Percentiles rank a stretch among this genome's conserved stretches.
Evolutionary conservation across 192 early-diverging fungal species (phyloP).

Genomic region (Obelidium mucronatum): DNA sequence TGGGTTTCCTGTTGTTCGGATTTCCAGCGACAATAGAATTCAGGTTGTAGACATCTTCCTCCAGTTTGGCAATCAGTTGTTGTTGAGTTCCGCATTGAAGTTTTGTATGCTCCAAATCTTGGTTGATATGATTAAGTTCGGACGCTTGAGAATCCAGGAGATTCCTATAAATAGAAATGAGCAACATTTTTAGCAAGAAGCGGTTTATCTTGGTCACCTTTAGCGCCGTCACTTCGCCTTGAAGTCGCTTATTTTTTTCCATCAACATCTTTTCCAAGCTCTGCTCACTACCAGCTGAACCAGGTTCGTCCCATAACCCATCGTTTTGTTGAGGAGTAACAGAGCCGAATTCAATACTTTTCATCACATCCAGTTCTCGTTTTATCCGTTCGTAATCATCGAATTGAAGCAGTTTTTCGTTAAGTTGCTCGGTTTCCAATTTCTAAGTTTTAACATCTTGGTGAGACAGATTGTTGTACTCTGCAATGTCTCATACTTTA

Average conservation of each 20-base stretch:
- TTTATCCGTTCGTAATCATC: constrained; percentile 89
- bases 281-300: constrained; percentile 39
- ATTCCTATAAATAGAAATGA: constrained; percentile 17
- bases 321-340: constrained; percentile 48
- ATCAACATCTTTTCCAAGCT: constrained; percentile 81
- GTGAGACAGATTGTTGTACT: neutral
- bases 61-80: constrained; percentile 61
- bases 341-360: constrained; percentile 35
- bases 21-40: constrained; percentile 37
- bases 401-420: constrained; percentile 63
- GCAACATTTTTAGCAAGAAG: neutral
- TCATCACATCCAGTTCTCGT: constrained; percentile 84
- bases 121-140: constrained; percentile 30
- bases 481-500: constrained; percentile 20
- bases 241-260: constrained; percentile 82
- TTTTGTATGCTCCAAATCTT: constrained; percentile 51
- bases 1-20: neutral
- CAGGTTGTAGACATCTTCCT: constrained; percentile 57
- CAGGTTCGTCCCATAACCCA: constrained; percentile 40
- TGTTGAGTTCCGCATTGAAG: constrained; percentile 60
- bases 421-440: constrained; percentile 65
- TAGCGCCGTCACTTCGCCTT: constrained; percentile 73
- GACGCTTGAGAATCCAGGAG: constrained; percentile 41
- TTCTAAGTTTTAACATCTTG: too few relatives aligned
- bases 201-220: constrained; percentile 39